A percentile compares a stretch with the other conserved stretches of the same genome.
Conservation (phyloP, 2,329 filamentous ascomycete genomes). For the Aspergillus sp. region DNA sequence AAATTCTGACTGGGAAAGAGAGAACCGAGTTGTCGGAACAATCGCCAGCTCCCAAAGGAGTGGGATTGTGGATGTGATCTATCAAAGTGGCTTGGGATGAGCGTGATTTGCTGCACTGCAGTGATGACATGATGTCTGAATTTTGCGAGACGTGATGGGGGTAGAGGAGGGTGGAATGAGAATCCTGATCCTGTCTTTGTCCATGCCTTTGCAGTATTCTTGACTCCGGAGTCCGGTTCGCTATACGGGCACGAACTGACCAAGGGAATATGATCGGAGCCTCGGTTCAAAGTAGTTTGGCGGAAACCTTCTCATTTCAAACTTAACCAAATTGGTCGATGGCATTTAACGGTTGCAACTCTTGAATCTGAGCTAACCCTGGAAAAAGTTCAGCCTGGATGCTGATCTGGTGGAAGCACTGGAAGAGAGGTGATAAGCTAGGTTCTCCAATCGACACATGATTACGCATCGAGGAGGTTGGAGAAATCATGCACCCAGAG, state of each 20-base stretch:
- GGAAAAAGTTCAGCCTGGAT: not conserved
- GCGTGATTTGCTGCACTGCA: not conserved
- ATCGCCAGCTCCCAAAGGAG: not conserved
- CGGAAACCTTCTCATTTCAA: not conserved
- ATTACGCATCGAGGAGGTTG: not conserved
- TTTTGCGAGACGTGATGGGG: not conserved
- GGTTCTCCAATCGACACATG: not conserved
- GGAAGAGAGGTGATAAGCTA: not conserved
- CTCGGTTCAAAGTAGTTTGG: not conserved
- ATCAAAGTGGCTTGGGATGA: slow-evolving; percentile 1
- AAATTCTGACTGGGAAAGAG: not conserved
- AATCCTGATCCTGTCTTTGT: not conserved
- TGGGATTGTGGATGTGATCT: slow-evolving; percentile 11
- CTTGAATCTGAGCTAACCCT: not conserved
- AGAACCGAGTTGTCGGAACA: not conserved
- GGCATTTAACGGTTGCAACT: slow-evolving; percentile 23
- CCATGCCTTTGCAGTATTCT: not conserved
- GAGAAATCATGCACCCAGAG: not conserved
- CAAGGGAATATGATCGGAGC: too few relatives aligned
- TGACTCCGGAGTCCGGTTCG: not conserved
- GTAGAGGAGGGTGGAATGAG: not conserved
- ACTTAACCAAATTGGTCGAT: slow-evolving; percentile 15
- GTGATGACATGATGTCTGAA: not conserved
- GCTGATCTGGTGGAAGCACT: not conserved
- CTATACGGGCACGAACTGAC: not conserved